Evolutionary conservation across 116 monocot genomes (phyloP), one percentile per base, ranked within the genome.

Genomic region (Trichopus zeylanicus): DNA sequence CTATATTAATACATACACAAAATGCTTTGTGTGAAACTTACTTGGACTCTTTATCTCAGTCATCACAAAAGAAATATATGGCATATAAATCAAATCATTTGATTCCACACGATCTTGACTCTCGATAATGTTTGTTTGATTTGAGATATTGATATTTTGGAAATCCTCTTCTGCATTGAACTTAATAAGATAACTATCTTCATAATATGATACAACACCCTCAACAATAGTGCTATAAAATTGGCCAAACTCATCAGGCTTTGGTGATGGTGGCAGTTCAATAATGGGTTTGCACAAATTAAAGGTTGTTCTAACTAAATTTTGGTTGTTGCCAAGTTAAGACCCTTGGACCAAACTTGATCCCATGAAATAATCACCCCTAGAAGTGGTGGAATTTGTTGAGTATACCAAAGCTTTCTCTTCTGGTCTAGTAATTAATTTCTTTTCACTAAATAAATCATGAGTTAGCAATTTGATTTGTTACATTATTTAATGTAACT

Each of bases 11-110:
- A 78, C 84, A 59, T 84, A 84, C 84, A 84, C 84, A 69, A 66
- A 79, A 69, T 84, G 84, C 55, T 84, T 79, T 48, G 84, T 79
- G 51, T 79, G 75, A 20, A 84, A 66, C 18, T 79, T 75, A 63
- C 62, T 79, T 7, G 76, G 46, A 60, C 79, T 84, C 70, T 84
- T 84, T 30, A 84, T 66, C 69, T 73, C 75, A n/a, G 75, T 79
- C 57, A 49, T 71, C 31, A 79, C 73, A 26, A 84, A 62, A 1
- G 75, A 79, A 48, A 79, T 79, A 63, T 51, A 53, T 28, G 79
- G 42, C n/a, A n/a, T 1, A 0, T 13, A 13, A 42, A 4, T 42
- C 76, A 84, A n/a, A n/a, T n/a, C 64, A 42, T 76, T 84, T 21
- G 84, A 84, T 68, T 79, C 67, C 13, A 76, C 70, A 48, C 61